phyloP scores from a whole-genome alignment of 768 basidiomycete genomes.

The Amanita rubescens region DNA sequence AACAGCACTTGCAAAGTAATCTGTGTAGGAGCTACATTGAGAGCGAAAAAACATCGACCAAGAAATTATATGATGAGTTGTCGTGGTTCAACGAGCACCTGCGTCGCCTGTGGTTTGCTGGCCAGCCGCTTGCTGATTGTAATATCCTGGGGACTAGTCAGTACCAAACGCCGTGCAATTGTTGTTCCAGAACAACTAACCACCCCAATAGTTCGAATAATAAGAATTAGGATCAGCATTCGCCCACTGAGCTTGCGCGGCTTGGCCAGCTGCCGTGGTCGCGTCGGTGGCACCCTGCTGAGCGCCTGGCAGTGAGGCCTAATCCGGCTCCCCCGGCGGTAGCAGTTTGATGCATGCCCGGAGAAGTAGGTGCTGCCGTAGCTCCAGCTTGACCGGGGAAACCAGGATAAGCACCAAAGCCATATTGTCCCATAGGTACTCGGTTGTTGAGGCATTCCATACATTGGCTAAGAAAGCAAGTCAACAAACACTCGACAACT shows the following conservation, averaged over 20 bases:
- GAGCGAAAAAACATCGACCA: conserved; percentile 11
- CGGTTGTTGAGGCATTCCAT: conserved; percentile 84
- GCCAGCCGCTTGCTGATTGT: conserved; percentile 62
- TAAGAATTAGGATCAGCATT: conserved; percentile 66
- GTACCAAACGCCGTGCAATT: conserved; percentile 12
- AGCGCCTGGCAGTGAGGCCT: conserved; percentile 45
- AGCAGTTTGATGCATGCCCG: conserved; percentile 52
- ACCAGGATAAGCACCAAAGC: conserved; percentile 66
- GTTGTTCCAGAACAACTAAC: conserved; percentile 32
- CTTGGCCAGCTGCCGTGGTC: conserved; percentile 45
- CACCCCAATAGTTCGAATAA: conserved; percentile 81
- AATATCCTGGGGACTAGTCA: conserved; percentile 51
- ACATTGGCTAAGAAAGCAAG: conserved; percentile 60
- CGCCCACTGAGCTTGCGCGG: conserved; percentile 72
- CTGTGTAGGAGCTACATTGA: conserved; percentile 4
- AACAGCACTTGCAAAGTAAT: conserved; percentile 1
- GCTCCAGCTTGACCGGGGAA: conserved; percentile 54
- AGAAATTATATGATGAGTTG: conserved; percentile 12
- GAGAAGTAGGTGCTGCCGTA: conserved; percentile 43
- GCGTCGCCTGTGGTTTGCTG: conserved; percentile 54
- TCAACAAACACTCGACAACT: conserved; percentile 4
- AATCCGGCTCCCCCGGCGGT: conserved; percentile 49
- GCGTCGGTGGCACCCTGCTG: conserved; percentile 53
- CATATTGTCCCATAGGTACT: conserved; percentile 73
- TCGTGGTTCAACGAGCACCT: conserved; percentile 39